phyloP scores from a whole-genome alignment of 1,139 yeast species.

The Sugiyamaella pinicola region DNA sequence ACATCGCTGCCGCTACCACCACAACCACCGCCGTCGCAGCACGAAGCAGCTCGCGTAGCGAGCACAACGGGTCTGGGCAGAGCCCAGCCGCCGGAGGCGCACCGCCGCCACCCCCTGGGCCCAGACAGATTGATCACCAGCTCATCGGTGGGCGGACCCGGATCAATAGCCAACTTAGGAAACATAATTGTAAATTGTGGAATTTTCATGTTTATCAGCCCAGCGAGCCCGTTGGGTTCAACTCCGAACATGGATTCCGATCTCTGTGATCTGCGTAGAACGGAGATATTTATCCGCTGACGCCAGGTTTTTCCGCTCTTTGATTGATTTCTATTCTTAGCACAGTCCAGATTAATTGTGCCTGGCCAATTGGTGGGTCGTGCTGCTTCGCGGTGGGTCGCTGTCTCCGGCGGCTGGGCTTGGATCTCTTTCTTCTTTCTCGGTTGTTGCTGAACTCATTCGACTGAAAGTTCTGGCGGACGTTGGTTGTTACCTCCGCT shows the following conservation, averaged over 20 bases:
- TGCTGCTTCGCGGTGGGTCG: too few relatives aligned
- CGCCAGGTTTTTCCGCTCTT: not conserved
- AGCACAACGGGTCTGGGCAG: too few relatives aligned
- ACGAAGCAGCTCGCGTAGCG: too few relatives aligned
- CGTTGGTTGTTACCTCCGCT: too few relatives aligned
- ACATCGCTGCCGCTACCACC: too few relatives aligned
- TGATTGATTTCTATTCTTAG: not conserved
- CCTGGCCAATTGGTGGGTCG: too few relatives aligned
- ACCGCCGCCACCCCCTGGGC: not conserved
- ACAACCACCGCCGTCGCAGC: too few relatives aligned
- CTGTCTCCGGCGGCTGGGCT: not conserved
- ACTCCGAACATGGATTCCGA: not conserved
- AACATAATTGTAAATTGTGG: not conserved
- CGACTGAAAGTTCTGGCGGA: too few relatives aligned
- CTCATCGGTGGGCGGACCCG: constrained; percentile 1
- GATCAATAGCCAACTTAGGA: constrained; percentile 16
- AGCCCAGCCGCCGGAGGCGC: not conserved
- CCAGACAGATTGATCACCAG: not conserved
- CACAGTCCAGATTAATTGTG: too few relatives aligned
- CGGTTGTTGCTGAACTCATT: too few relatives aligned
- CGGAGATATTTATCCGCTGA: constrained; percentile 4
- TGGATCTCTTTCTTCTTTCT: too few relatives aligned
- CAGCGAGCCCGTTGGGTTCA: not conserved
- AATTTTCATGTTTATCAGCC: not conserved
- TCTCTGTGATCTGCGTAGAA: too few relatives aligned